A percentile compares a stretch with the other conserved stretches of the same genome.
Conservation (phyloP, 306 rosid species). For the Vachellia pachyceras region DNA sequence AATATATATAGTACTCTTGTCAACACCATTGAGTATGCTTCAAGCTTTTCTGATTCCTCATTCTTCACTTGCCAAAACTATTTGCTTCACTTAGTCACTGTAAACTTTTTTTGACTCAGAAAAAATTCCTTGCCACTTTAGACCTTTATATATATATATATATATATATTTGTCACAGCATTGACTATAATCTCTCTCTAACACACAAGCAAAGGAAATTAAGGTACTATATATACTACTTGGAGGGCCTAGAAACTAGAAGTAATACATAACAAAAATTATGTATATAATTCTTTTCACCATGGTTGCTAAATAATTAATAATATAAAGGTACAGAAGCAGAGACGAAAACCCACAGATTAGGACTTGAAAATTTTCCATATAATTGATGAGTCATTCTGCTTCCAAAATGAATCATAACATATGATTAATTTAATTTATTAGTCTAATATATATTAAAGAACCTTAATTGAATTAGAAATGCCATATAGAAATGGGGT, state of each 20-base stretch:
- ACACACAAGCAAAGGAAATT: too few relatives aligned
- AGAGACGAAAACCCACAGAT: background rate
- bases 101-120: too few relatives aligned
- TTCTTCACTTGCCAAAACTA: too few relatives aligned
- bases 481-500: constrained; percentile 53
- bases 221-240: too few relatives aligned
- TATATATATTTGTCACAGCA: too few relatives aligned
- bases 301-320: background rate
- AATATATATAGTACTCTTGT: too few relatives aligned
- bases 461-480: background rate
- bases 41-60: too few relatives aligned
- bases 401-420: background rate
- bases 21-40: too few relatives aligned
- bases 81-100: too few relatives aligned
- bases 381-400: background rate
- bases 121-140: too few relatives aligned
- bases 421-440: background rate
- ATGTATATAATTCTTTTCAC: background rate
- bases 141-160: too few relatives aligned
- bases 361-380: background rate
- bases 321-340: background rate
- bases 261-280: background rate
- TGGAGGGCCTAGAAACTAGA: background rate
- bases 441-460: too few relatives aligned
- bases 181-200: background rate